These are phyloP conservation scores for Colletotrichum aenigma DNA, from an alignment of 2,329 filamentous ascomycete genomes.

Conservation along the genomic window DNA sequence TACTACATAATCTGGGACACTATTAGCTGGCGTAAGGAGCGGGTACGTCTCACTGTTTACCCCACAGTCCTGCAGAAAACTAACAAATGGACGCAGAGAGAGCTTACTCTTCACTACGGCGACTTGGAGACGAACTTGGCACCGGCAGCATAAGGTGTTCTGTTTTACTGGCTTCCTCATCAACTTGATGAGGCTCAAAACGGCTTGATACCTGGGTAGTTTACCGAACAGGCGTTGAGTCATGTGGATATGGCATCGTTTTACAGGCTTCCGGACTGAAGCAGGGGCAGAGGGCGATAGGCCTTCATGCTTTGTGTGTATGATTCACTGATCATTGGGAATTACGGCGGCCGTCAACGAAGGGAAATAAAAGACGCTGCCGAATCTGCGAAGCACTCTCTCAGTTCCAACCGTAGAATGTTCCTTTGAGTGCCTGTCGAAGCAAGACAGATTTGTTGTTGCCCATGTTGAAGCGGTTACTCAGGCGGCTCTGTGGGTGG, in stretches of 20 bases:
- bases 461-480: not conserved
- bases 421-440: not conserved
- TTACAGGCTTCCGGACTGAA: constrained; percentile 12
- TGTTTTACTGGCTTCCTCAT: constrained; percentile 4
- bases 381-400: not conserved
- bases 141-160: constrained; percentile 7
- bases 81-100: constrained; percentile 46
- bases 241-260: constrained; percentile 13
- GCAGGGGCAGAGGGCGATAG: constrained; percentile 5
- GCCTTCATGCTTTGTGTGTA: constrained; percentile 15
- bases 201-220: constrained; percentile 14
- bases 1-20: constrained; percentile 72
- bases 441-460: not conserved
- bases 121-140: constrained; percentile 58
- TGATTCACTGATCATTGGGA: constrained; percentile 17
- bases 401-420: not conserved
- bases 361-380: constrained; percentile 17
- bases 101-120: constrained; percentile 65
- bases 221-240: constrained; percentile 15
- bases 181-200: constrained; percentile 5
- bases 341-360: constrained; percentile 5
- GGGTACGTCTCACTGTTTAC: constrained; percentile 48
- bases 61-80: not conserved
- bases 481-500: not conserved
- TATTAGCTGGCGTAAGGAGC: constrained; percentile 64